phyloP scores from a whole-genome alignment of 1,139 yeast genomes.

The Pichia sp. region DNA sequence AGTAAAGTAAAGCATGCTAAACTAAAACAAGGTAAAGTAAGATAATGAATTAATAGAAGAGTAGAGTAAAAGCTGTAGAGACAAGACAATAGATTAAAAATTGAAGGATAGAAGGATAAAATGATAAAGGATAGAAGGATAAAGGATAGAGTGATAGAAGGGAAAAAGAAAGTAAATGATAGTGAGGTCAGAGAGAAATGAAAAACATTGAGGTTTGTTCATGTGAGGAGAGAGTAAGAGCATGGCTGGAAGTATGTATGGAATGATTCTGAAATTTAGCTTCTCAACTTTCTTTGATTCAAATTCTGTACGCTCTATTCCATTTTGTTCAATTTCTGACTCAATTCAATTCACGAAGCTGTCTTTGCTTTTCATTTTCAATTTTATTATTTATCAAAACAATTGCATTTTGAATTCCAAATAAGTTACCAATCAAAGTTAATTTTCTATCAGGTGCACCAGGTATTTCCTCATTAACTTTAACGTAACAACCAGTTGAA shows the following conservation, averaged over 20 bases:
- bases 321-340: too few relatives aligned
- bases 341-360: slow-evolving; percentile 3
- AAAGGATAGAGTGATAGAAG: background rate
- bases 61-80: background rate
- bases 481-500: slow-evolving; percentile 68
- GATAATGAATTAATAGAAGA: background rate
- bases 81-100: background rate
- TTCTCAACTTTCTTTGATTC: too few relatives aligned
- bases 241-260: too few relatives aligned
- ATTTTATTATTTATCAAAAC: slow-evolving; percentile 71
- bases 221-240: too few relatives aligned
- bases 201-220: too few relatives aligned
- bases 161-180: too few relatives aligned
- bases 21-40: too few relatives aligned
- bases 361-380: slow-evolving; percentile 50
- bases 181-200: too few relatives aligned
- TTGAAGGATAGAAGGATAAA: slow-evolving; percentile 1
- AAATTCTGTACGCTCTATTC: too few relatives aligned
- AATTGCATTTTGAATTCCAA: slow-evolving; percentile 70
- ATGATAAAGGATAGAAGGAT: background rate
- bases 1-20: background rate
- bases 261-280: too few relatives aligned
- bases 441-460: slow-evolving; percentile 55
- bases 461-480: slow-evolving; percentile 57
- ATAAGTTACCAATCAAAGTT: slow-evolving; percentile 62